Evolutionary conservation across 148 eudicot genomes (phyloP).

Genomic region (Vaccinium corymbosum): DNA sequence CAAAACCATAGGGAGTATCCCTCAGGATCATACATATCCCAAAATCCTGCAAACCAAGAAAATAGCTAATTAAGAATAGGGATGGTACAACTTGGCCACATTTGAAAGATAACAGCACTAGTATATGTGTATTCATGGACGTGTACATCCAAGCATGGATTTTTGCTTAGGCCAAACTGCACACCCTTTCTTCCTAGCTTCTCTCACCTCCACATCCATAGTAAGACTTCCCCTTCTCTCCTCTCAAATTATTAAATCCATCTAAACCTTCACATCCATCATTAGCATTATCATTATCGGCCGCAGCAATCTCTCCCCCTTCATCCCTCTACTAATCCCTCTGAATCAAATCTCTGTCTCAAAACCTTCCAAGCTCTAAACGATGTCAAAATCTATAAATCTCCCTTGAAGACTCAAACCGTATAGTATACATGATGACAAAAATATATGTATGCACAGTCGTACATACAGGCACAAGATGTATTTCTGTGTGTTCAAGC

Average conservation of each 20-base stretch:
- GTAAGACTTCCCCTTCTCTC: no score
- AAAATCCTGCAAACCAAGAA: conserved; percentile 44
- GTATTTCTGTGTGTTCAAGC: neutral
- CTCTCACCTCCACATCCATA: neutral
- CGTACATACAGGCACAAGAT: neutral
- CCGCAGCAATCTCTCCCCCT: neutral
- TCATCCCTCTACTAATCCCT: neutral
- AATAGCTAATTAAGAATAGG: neutral
- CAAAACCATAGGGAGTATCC: conserved; percentile 23
- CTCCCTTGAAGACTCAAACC: neutral
- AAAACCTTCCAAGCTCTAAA: neutral
- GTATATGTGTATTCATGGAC: neutral
- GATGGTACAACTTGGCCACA: neutral
- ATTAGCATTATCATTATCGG: neutral
- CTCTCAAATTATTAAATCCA: no score
- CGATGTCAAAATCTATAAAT: neutral
- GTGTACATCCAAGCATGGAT: neutral
- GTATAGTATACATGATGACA: neutral
- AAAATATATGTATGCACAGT: neutral
- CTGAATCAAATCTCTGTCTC: neutral
- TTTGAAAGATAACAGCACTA: neutral
- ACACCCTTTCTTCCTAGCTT: neutral
- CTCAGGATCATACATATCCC: conserved; percentile 80
- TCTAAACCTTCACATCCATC: no score
- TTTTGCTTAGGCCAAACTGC: neutral